Evolutionary conservation across 306 rosid species (phyloP).

Genomic region (Fragaria vesca): DNA sequence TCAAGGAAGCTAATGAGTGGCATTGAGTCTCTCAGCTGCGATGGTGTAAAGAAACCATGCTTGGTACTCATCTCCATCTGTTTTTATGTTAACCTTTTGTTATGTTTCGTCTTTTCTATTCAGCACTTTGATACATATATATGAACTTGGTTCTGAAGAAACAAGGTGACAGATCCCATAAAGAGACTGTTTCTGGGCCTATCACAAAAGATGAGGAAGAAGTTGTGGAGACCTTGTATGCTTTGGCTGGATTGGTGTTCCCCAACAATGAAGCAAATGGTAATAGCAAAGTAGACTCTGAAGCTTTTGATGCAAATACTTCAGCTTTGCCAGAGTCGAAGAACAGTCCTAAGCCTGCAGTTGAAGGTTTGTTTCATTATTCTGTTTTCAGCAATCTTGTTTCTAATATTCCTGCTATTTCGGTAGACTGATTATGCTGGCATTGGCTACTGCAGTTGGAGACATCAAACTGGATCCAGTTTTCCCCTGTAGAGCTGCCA

Average conservation of each 20-base stretch:
- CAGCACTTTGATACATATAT: slow-evolving; percentile 18
- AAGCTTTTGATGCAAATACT: slow-evolving; percentile 37
- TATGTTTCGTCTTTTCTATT: slow-evolving; percentile 14
- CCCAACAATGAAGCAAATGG: slow-evolving; percentile 37
- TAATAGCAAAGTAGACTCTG: slow-evolving; percentile 17
- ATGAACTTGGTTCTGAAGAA: slow-evolving; percentile 47
- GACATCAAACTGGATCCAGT: slow-evolving; percentile 28
- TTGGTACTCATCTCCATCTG: slow-evolving; percentile 30
- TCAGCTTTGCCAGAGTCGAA: slow-evolving; percentile 33
- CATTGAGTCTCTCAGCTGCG: slow-evolving; percentile 38
- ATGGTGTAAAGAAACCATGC: slow-evolving; percentile 42
- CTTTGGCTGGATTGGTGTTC: slow-evolving; percentile 75
- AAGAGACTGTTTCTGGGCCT: slow-evolving; percentile 34
- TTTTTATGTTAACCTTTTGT: slow-evolving; percentile 9
- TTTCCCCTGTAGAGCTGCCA: slow-evolving; percentile 12
- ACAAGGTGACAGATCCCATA: slow-evolving; percentile 37
- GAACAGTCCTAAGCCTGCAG: slow-evolving; percentile 32
- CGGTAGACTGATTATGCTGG: slow-evolving; percentile 3
- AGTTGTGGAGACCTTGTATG: slow-evolving; percentile 74
- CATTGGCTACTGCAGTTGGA: slow-evolving; percentile 16
- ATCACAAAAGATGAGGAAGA: slow-evolving; percentile 92
- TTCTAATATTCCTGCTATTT: not conserved
- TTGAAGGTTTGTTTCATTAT: slow-evolving; percentile 49
- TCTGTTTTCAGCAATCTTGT: not conserved
- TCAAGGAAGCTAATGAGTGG: slow-evolving; percentile 49